Base-by-base conservation (phyloP, 1,284 basidiomycete species). In the Ganoderma sinense region DNA sequence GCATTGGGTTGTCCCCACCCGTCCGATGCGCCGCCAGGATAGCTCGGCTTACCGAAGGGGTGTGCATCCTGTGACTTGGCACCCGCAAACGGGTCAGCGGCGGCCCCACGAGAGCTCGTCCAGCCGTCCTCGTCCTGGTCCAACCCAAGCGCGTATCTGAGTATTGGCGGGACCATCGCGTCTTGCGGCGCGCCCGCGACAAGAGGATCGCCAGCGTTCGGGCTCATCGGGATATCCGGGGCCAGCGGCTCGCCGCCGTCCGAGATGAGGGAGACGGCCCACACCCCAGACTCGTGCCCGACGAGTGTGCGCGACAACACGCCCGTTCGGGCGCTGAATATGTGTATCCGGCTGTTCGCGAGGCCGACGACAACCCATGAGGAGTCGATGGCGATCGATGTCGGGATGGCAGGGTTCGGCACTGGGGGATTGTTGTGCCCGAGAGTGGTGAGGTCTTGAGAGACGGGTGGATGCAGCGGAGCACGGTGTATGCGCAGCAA, bases 311-410 rank as follows among this genome's bases (percentile, higher is more conserved):
- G 87, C 39, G 88, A 86, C 63, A 94, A 89, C 6, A 93, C 88
- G 0, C 97, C 97, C 0, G 94, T 94, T 51, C 84, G 84, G 0
- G 94, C 91, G 74, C 91, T 92, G 81, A 97, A 98, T 31, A 98
- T 88, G 78, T 97, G 94, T 59, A 99, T 94, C 73, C 92, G 91
- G 74, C 89, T 89, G 79, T 94, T 97, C 16, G 95, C 94, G 79
- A 98, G 93, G 1, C 96, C 97, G 31, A 97, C 93, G 53, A 97
- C 91, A 75, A 99, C 90, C 88, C 92, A 96, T 65, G 94, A 89
- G 31, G 87, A 83, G 80, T 98, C 94, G 70, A 98, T 87, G 0
- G 96, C 94, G 29, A 98, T 85, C 3, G 93, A 95, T 0, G 97
- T 95, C 89, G 48, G 90, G 80, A 71, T 83, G 78, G 73, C 76